Evolutionary conservation across 305 asterid species (phyloP).

Genomic region (Fraxinus paxiana): DNA sequence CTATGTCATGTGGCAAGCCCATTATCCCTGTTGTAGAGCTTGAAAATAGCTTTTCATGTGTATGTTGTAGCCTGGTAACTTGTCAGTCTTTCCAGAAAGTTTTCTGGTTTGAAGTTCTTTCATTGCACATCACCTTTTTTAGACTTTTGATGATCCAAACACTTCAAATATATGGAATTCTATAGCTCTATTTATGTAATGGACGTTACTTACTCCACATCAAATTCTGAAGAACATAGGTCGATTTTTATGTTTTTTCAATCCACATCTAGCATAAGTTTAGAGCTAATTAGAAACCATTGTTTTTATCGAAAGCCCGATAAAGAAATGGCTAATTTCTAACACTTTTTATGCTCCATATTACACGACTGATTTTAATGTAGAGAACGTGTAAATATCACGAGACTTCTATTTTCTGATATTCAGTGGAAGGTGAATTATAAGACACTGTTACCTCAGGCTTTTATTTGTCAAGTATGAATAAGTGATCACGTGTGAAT

Average conservation of each 20-base stretch:
- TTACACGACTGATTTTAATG: background rate
- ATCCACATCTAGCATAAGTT: background rate
- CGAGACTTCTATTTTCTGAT: background rate
- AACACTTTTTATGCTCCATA: background rate
- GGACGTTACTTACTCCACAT: background rate
- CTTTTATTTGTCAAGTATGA: background rate
- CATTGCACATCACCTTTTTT: background rate
- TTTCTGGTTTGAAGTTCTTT: background rate
- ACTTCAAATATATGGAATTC: background rate
- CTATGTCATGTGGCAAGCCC: background rate
- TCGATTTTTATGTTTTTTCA: background rate
- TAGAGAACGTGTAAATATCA: background rate
- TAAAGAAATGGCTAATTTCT: background rate
- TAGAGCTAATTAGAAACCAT: background rate
- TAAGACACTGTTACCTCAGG: background rate
- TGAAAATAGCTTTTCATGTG: background rate
- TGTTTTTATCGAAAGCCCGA: background rate
- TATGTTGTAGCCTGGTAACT: background rate
- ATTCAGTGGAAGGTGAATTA: background rate
- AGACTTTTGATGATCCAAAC: background rate
- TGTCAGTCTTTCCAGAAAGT: background rate
- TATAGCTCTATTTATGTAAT: background rate
- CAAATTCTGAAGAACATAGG: background rate
- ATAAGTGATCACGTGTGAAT: background rate
- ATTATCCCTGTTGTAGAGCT: background rate